Evolutionary conservation across 495 filamentous ascomycete species (phyloP).

Genomic region (Hyphodiscus hymeniophilus): DNA sequence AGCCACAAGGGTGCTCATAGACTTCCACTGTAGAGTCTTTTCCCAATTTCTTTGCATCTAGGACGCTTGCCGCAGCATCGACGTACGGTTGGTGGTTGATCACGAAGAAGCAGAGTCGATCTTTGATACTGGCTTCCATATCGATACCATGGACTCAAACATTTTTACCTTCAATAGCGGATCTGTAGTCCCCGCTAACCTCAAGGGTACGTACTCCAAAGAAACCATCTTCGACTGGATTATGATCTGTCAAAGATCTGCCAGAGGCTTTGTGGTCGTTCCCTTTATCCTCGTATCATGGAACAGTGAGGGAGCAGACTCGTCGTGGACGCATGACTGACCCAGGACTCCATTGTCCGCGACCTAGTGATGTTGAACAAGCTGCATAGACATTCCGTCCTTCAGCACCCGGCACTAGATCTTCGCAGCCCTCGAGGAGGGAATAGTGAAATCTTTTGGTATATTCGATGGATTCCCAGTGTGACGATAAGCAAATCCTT

Average conservation of each 20-base stretch:
- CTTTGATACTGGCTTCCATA: not conserved
- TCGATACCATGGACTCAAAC: constrained; percentile 4
- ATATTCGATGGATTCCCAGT: not conserved
- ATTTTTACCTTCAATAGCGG: not conserved
- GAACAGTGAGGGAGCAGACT: not conserved
- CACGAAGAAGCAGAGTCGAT: constrained; percentile 25
- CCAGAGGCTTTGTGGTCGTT: constrained; percentile 4
- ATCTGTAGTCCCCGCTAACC: constrained; percentile 1
- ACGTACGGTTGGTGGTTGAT: constrained; percentile 30
- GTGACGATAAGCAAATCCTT: not conserved
- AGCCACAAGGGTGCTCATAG: constrained; percentile 17
- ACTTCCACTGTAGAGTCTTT: constrained; percentile 30
- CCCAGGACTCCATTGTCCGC: constrained; percentile 18
- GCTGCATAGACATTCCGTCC: no score
- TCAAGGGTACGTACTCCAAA: not conserved
- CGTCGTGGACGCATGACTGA: not conserved
- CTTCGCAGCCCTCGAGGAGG: constrained; percentile 27
- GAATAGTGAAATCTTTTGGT: not conserved
- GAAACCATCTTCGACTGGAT: not conserved
- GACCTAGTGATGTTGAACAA: no score
- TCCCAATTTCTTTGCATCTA: constrained; percentile 23
- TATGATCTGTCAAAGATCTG: not conserved
- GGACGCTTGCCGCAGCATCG: constrained; percentile 19
- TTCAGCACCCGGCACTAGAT: constrained; percentile 26
- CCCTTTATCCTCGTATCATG: not conserved